Conservation (phyloP, 257 asterid species). For the Nemophila menziesii region DNA sequence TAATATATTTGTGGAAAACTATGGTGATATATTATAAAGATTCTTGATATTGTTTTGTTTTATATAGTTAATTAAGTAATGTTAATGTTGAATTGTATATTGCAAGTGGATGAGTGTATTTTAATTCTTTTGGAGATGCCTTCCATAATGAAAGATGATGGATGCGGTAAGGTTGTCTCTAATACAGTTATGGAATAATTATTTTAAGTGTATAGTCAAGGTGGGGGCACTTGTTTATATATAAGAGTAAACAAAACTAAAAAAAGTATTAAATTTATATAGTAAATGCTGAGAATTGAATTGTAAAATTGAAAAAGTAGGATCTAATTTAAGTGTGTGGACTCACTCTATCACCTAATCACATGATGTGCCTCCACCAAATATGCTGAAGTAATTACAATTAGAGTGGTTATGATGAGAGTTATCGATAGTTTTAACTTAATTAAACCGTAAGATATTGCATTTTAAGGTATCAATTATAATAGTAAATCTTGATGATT, state of each 20-base stretch:
- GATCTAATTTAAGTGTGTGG: no score
- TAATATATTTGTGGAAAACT: slow-evolving; percentile 17
- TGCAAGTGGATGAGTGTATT: slow-evolving; percentile 10
- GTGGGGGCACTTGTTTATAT: no score
- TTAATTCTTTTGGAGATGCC: slow-evolving; percentile 13
- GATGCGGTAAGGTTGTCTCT: slow-evolving; percentile 8
- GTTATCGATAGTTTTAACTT: background rate
- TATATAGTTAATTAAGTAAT: background rate
- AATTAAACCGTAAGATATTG: background rate
- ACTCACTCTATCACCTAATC: no score
- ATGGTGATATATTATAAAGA: slow-evolving; percentile 24
- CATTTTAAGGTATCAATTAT: no score
- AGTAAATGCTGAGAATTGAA: no score
- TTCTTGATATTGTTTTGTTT: slow-evolving; percentile 16
- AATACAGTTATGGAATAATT: slow-evolving; percentile 8
- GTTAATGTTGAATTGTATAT: background rate
- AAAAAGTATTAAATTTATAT: no score
- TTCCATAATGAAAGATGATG: slow-evolving; percentile 14
- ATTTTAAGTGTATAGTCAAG: background rate
- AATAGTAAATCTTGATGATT: no score
- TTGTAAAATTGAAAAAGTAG: background rate
- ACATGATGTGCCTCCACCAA: no score
- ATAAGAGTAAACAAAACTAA: no score
- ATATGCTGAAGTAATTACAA: no score
- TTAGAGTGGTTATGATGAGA: no score